phyloP scores from a whole-genome alignment of 2,329 filamentous ascomycete species.

The Beauveria medogensis region DNA sequence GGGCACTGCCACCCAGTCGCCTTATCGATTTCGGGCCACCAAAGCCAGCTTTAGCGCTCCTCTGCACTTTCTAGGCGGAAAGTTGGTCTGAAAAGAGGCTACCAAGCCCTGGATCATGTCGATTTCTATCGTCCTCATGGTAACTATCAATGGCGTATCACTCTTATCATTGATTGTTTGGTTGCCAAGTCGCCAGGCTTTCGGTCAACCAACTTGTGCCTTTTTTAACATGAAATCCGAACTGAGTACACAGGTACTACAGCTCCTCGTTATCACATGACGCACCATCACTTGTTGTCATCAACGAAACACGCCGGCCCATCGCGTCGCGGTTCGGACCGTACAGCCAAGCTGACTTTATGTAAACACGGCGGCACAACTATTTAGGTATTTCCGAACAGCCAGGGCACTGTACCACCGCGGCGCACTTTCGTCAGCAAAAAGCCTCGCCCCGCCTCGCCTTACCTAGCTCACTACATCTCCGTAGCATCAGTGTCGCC shows the following conservation, averaged over 20 bases:
- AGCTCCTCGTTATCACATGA: no score
- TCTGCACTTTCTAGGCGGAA: neutral
- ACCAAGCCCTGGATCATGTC: neutral
- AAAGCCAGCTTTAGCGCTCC: neutral
- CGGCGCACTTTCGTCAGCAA: neutral
- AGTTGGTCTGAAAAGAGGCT: neutral
- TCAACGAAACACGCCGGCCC: neutral
- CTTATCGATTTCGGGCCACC: neutral
- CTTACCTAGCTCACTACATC: neutral
- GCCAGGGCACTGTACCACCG: neutral
- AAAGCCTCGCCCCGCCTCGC: neutral
- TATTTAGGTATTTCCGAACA: neutral
- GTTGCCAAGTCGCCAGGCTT: no score
- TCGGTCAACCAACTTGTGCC: neutral
- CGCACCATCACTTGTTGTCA: neutral
- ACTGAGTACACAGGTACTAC: no score
- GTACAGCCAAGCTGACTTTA: neutral
- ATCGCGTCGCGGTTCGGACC: neutral
- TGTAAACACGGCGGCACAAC: neutral
- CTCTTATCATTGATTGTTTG: no score
- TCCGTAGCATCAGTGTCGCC: neutral
- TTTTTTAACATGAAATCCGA: neutral
- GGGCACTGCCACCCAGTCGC: neutral
- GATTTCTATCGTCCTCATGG: no score
- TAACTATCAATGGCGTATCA: no score